Evolutionary conservation across 176 grass and related monocot genomes (phyloP).

Genomic region (Ananas comosus): DNA sequence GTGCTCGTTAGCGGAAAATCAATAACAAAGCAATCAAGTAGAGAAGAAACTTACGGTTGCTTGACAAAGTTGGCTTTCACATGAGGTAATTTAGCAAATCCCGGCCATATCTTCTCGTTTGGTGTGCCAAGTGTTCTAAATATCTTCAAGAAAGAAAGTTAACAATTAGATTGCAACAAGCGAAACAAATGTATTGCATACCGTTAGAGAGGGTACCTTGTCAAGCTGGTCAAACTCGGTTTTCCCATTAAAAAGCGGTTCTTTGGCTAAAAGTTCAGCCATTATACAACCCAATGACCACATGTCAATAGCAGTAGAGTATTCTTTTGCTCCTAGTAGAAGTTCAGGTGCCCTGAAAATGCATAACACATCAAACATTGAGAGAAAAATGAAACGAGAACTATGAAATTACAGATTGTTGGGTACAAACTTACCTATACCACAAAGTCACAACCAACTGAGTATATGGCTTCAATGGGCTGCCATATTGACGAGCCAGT

Average conservation of each 20-base stretch:
- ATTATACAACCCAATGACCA: conserved; percentile 98
- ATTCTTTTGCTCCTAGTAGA: conserved; percentile 77
- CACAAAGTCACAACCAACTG: conserved; percentile 91
- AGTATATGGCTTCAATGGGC: conserved; percentile 80
- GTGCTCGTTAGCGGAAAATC: not conserved
- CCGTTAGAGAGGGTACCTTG: conserved; percentile 35
- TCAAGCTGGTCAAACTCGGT: conserved; percentile 69
- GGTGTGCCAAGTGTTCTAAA: conserved; percentile 66
- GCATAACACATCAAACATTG: not conserved
- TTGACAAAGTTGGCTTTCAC: conserved; percentile 53
- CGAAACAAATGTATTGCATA: not conserved
- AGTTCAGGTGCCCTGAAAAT: conserved; percentile 67
- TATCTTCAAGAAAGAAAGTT: conserved; percentile 46
- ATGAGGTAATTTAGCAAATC: conserved; percentile 66
- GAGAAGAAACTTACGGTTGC: conserved; percentile 50
- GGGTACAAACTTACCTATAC: conserved; percentile 54
- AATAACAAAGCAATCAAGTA: not conserved
- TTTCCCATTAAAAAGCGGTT: conserved; percentile 67
- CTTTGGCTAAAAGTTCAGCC: conserved; percentile 77
- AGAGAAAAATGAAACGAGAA: not conserved
- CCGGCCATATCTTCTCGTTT: conserved; percentile 70
- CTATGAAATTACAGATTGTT: not conserved
- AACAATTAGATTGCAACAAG: not conserved
- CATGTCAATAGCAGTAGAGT: conserved; percentile 96
- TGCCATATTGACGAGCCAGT: conserved; percentile 87